Evolutionary conservation across 2,329 filamentous ascomycete species (phyloP), one percentile per base, ranked within the genome.

Genomic region (Fusarium protoensiforme): DNA sequence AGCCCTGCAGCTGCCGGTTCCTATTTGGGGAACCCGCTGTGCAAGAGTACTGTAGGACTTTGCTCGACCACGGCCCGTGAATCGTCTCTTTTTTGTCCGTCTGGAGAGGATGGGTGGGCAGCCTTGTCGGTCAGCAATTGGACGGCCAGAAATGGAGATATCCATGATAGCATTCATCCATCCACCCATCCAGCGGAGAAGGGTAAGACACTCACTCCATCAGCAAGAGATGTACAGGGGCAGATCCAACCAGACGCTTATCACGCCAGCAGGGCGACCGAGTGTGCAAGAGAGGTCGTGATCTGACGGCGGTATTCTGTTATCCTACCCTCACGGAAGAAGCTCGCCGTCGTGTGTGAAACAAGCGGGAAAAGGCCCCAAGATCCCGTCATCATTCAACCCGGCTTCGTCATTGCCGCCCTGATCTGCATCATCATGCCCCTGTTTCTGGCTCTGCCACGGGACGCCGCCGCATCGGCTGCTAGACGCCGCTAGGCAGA

Each of bases 301-400:
- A 67, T 64, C n/a, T n/a, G 39, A 24, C 41, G 9, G 39, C 41
- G 31, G 36, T 20, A 48, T 48, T 48, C 51, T 35, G 58, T 20
- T 46, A 39, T 35, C 31, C 31, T 61, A n/a, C n/a, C n/a, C n/a
- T n/a, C n/a, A n/a, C 16, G 43, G 35, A 33, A 48, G 31, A 48
- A 51, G 62, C 24, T 22, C 20, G 7, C 39, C 51, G n/a, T 24
- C 24, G 24, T 24, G 24, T 38, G 10, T 9, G n/a, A 24, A 8
- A 29, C 39, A 39, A 46, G 46, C 22, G 22, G 60, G 36, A 43
- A 41, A 57, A 22, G n/a, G 38, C 38, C 35, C 41, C 22, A 24
- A 62, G 53, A 71, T 71, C 64, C 63, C 63, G 71, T 71, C 71
- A 73, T 73, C 22, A 61, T 33, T 64, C 59, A 61, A 11, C 59